phyloP scores from a whole-genome alignment of 2,329 filamentous ascomycete genomes.

The Aurifilum marmelostoma region DNA sequence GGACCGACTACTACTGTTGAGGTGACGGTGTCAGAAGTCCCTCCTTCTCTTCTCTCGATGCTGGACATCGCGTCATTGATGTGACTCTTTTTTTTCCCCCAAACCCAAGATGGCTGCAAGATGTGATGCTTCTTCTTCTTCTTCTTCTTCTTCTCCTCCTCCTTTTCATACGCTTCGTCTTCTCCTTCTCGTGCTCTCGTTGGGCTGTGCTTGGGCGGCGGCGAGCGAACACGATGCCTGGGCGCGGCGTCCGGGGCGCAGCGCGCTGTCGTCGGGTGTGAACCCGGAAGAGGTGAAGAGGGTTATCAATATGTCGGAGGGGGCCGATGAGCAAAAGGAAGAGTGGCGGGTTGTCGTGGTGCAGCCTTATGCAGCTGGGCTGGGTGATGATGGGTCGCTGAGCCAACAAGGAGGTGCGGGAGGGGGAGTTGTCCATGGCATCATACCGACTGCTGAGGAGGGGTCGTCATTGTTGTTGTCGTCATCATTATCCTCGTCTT shows the following conservation, averaged over 20 bases:
- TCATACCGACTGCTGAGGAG: background rate
- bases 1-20: conserved; percentile 4
- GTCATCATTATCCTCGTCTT: background rate
- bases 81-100: background rate
- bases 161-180: conserved; percentile 27
- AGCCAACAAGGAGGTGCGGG: background rate
- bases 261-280: background rate
- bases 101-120: conserved; percentile 30
- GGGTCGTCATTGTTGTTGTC: background rate
- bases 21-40: background rate
- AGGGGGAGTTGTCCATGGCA: background rate
- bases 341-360: background rate
- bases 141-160: too few relatives aligned
- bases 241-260: background rate
- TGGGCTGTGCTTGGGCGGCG: conserved; percentile 34
- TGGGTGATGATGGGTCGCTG: background rate
- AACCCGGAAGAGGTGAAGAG: background rate
- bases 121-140: conserved; percentile 23
- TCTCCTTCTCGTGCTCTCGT: conserved; percentile 34
- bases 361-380: background rate
- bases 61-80: conserved; percentile 25
- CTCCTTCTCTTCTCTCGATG: conserved; percentile 9
- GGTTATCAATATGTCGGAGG: background rate
- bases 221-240: conserved; percentile 19
- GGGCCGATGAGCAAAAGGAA: background rate